These are phyloP conservation scores for Calonectria montana DNA, from an alignment of 2,329 filamentous ascomycete genomes.

Conservation along the genomic window DNA sequence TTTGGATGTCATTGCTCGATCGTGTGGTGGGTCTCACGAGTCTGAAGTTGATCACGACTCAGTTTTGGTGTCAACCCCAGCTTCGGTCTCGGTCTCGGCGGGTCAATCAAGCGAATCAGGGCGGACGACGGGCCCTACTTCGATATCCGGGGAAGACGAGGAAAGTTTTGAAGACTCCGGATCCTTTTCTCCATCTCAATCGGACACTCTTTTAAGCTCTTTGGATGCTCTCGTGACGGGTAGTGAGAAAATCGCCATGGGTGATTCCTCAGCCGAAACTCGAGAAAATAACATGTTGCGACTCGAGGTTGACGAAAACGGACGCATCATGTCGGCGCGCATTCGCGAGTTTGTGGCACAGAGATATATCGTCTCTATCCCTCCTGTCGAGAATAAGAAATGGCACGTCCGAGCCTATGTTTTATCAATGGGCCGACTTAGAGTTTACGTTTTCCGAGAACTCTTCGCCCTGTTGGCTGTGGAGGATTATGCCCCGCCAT, in stretches of 20 bases:
- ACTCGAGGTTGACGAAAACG: conserved; percentile 45
- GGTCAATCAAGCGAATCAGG: background rate
- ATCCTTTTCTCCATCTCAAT: conserved; percentile 36
- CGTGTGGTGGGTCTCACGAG: background rate
- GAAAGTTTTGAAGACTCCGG: background rate
- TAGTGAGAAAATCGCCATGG: conserved; percentile 34
- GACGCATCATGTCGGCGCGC: conserved; percentile 50
- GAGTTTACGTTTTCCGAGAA: conserved; percentile 51
- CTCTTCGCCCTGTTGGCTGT: conserved; percentile 50
- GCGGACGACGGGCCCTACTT: background rate
- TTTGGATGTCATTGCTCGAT: background rate
- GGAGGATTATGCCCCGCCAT: conserved; percentile 50
- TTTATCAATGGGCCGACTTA: conserved; percentile 50
- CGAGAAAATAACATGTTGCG: conserved; percentile 19
- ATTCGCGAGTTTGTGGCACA: conserved; percentile 54
- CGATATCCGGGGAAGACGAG: background rate
- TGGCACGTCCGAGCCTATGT: conserved; percentile 53
- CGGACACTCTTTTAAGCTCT: conserved; percentile 40
- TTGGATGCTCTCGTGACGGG: conserved; percentile 48
- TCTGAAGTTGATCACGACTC: background rate
- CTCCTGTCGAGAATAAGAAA: conserved; percentile 47
- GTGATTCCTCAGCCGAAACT: background rate
- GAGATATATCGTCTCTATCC: conserved; percentile 48
- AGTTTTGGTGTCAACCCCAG: background rate
- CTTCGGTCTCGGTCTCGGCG: background rate